Conservation (phyloP, 306 rosid species). For the Trichosanthes truncata region DNA sequence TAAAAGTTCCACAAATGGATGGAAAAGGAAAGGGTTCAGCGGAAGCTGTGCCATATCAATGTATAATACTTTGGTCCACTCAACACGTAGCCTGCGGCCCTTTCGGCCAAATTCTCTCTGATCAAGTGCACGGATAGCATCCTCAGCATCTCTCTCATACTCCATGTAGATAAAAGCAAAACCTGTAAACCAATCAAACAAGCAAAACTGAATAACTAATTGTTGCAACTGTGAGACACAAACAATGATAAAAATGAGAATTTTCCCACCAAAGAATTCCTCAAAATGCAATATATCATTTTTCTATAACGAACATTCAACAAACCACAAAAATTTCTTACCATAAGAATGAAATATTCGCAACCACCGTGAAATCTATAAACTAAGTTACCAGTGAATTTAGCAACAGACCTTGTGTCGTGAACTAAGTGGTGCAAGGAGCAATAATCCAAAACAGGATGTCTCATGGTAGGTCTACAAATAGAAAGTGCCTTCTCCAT, state of each 20-base stretch:
- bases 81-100: conserved; percentile 96
- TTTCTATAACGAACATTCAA: conserved; percentile 23
- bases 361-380: conserved; percentile 51
- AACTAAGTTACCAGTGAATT: conserved; percentile 81
- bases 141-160: conserved; percentile 93
- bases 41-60: neutral
- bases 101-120: conserved; percentile 78
- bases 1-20: neutral
- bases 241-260: too few relatives aligned
- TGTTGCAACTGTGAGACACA: neutral
- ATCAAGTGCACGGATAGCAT: conserved; percentile 86
- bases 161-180: conserved; percentile 98
- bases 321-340: conserved; percentile 39
- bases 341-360: conserved; percentile 31
- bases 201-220: conserved; percentile 1
- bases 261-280: conserved; percentile 29
- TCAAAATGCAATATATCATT: conserved; percentile 19
- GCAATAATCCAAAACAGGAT: conserved; percentile 88
- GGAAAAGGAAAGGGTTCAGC: neutral
- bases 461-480: conserved; percentile 83
- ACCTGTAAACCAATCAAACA: conserved; percentile 38
- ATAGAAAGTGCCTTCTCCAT: conserved; percentile 75
- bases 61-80: conserved; percentile 96
- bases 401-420: conserved; percentile 91
- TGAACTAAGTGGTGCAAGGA: conserved; percentile 86